phyloP scores from a whole-genome alignment of 371 early-diverging fungal genomes.

The Catenaria anguillulae region DNA sequence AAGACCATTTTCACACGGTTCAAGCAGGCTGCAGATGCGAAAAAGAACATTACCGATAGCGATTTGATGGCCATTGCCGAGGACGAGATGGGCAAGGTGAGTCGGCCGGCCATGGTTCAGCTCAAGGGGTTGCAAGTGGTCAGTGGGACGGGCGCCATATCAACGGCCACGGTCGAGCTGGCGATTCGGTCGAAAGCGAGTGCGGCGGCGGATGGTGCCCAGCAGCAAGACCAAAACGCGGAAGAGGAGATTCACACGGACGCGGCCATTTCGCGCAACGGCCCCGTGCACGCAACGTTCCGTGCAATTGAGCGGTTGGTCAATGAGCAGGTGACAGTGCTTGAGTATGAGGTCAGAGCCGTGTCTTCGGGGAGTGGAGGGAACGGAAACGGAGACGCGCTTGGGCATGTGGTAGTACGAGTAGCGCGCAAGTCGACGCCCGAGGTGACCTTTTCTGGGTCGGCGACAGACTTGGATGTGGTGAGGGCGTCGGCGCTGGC shows the following conservation, averaged over 20 bases:
- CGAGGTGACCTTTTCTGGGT: slow-evolving; percentile 26
- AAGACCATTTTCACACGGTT: slow-evolving; percentile 68
- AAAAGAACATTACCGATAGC: slow-evolving; percentile 77
- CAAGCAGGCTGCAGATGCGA: slow-evolving; percentile 78
- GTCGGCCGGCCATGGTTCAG: slow-evolving; percentile 7
- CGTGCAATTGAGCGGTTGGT: slow-evolving; percentile 63
- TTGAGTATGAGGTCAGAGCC: slow-evolving; percentile 63
- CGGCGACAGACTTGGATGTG: slow-evolving; percentile 67
- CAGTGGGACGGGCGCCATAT: slow-evolving; percentile 45
- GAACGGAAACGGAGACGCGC: slow-evolving; percentile 45
- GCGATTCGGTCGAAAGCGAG: too few relatives aligned
- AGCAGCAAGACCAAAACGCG: too few relatives aligned
- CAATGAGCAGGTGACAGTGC: slow-evolving; percentile 36
- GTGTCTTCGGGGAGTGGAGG: slow-evolving; percentile 81
- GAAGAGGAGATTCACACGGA: slow-evolving; percentile 31
- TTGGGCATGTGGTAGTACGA: slow-evolving; percentile 69
- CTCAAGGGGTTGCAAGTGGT: slow-evolving; percentile 49
- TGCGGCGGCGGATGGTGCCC: slow-evolving; percentile 17
- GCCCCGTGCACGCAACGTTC: slow-evolving; percentile 75
- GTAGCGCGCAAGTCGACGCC: not conserved
- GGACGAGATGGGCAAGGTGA: slow-evolving; percentile 28
- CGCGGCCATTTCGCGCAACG: slow-evolving; percentile 60
- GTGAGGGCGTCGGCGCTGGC: slow-evolving; percentile 70
- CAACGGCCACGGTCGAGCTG: slow-evolving; percentile 61
- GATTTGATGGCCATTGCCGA: slow-evolving; percentile 72